phyloP scores from a whole-genome alignment of 495 filamentous ascomycete genomes.

The Tirmania nivea region DNA sequence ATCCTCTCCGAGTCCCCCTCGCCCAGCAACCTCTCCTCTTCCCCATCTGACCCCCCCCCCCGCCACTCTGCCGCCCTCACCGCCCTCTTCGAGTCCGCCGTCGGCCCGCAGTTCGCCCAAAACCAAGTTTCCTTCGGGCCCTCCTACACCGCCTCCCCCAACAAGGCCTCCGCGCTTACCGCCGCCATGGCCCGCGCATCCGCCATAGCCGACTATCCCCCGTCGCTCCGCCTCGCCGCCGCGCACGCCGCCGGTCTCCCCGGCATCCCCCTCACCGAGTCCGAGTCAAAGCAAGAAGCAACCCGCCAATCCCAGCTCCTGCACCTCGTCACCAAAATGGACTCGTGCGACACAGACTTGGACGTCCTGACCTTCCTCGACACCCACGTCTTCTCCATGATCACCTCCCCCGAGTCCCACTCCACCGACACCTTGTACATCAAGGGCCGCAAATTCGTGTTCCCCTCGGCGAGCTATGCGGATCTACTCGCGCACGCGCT shows the following conservation, averaged over 20 bases:
- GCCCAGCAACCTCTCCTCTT: neutral
- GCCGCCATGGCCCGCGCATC: constrained; percentile 7
- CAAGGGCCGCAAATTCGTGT: neutral
- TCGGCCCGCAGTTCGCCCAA: constrained; percentile 10
- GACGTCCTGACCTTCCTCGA: constrained; percentile 10
- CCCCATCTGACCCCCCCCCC: neutral
- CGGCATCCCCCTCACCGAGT: neutral
- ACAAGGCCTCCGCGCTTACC: constrained; percentile 2
- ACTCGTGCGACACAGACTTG: constrained; percentile 7
- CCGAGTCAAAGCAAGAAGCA: neutral
- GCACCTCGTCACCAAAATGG: neutral
- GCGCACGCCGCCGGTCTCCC: constrained; percentile 10
- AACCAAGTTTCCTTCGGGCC: constrained; percentile 9
- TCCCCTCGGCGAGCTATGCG: constrained; percentile 7
- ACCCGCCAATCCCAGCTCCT: neutral
- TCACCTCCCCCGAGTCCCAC: neutral
- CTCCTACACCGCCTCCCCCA: neutral
- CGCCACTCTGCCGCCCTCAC: constrained; percentile 8
- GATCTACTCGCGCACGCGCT: constrained; percentile 13
- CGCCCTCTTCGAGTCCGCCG: constrained; percentile 14
- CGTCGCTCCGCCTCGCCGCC: constrained; percentile 5
- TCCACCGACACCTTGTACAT: neutral
- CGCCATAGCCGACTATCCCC: constrained; percentile 5
- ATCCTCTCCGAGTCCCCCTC: constrained; percentile 8
- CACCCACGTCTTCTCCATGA: constrained; percentile 5